Conservation (phyloP, 371 early-diverging fungal genomes). For the Parasitella parasitica region DNA sequence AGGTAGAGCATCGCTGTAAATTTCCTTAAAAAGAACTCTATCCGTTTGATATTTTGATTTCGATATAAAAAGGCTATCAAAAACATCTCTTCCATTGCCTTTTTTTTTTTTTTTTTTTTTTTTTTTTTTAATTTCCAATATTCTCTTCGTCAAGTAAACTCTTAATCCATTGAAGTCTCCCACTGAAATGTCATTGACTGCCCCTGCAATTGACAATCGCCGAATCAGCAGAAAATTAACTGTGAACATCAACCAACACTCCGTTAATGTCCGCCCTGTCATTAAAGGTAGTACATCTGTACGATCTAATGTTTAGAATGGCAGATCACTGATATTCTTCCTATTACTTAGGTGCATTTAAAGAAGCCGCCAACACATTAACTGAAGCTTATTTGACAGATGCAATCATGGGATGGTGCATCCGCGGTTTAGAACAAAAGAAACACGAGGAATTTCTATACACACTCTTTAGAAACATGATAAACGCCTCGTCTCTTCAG, state of each 20-base stretch:
- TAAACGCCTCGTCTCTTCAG: slow-evolving; percentile 32
- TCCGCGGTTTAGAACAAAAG: slow-evolving; percentile 18
- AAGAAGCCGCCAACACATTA: slow-evolving; percentile 46
- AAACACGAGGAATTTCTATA: slow-evolving; percentile 30
- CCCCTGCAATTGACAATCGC: slow-evolving; percentile 6
- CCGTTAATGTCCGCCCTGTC: slow-evolving; percentile 42
- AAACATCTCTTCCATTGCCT: background rate
- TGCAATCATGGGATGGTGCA: slow-evolving; percentile 35
- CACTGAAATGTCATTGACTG: slow-evolving; percentile 5
- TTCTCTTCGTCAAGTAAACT: too few relatives aligned
- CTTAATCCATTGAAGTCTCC: too few relatives aligned
- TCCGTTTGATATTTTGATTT: background rate
- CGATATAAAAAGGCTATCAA: background rate
- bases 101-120: slow-evolving; percentile 8
- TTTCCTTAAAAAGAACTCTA: background rate
- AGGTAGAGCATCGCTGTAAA: background rate
- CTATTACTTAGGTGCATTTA: slow-evolving; percentile 43
- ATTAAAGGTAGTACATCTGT: slow-evolving; percentile 33
- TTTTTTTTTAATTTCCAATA: too few relatives aligned
- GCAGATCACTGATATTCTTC: background rate
- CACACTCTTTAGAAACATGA: slow-evolving; percentile 37
- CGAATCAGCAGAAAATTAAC: slow-evolving; percentile 40
- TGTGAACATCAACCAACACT: slow-evolving; percentile 27
- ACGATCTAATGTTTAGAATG: background rate
- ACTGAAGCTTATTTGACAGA: slow-evolving; percentile 36